phyloP scores from a whole-genome alignment of 208 protist genomes.

The Endotrypanum monterogeii region DNA sequence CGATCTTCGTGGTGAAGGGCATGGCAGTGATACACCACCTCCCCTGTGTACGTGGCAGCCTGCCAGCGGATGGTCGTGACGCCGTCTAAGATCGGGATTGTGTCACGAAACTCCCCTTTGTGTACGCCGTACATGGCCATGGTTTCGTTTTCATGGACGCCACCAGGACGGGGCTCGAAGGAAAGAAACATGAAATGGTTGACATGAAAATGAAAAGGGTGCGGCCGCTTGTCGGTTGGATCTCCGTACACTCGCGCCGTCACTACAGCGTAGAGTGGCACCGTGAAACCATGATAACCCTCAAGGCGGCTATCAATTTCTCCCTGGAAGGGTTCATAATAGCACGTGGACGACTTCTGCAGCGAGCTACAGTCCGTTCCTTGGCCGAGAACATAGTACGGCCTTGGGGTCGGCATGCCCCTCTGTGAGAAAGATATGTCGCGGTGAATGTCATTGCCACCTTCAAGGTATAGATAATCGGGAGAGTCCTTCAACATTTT shows the following conservation, averaged over 20 bases:
- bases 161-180: slow-evolving; percentile 70
- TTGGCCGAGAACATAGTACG: slow-evolving; percentile 79
- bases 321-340: slow-evolving; percentile 73
- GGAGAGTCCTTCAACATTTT: slow-evolving; percentile 39
- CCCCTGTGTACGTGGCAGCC: slow-evolving; percentile 70
- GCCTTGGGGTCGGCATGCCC: slow-evolving; percentile 24
- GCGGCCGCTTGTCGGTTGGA: slow-evolving; percentile 61
- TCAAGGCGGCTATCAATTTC: slow-evolving; percentile 23
- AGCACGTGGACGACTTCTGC: slow-evolving; percentile 56
- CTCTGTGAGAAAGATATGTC: slow-evolving; percentile 80
- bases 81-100: slow-evolving; percentile 86
- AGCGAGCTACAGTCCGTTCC: slow-evolving; percentile 67
- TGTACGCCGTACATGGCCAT: slow-evolving; percentile 70
- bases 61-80: slow-evolving; percentile 83
- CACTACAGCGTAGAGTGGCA: slow-evolving; percentile 65
- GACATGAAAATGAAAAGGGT: slow-evolving; percentile 87
- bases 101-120: slow-evolving; percentile 74
- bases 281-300: slow-evolving; percentile 66
- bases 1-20: slow-evolving; percentile 75
- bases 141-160: slow-evolving; percentile 70
- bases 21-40: slow-evolving; percentile 91
- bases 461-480: slow-evolving; percentile 48
- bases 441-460: slow-evolving; percentile 15
- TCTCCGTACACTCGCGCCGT: slow-evolving; percentile 74
- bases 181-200: slow-evolving; percentile 87